Evolutionary conservation across 805 yeast genomes (phyloP).

Genomic region (Limtongia smithiae): DNA sequence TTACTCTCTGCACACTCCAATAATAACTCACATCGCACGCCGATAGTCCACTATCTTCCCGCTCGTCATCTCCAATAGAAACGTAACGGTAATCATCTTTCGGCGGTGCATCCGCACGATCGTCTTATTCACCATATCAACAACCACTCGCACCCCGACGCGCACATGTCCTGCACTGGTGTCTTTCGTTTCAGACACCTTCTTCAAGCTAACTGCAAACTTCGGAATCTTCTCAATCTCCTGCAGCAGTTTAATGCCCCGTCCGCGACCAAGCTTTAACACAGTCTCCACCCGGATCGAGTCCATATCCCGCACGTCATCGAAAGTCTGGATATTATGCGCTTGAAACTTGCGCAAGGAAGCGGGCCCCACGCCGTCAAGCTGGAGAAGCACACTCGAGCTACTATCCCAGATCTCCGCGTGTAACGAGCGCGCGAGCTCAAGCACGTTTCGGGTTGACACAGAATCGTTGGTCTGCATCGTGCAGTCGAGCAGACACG

Average conservation of each 20-base stretch:
- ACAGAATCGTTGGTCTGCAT: conserved; percentile 43
- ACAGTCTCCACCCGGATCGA: conserved; percentile 42
- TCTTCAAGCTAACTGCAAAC: conserved; percentile 32
- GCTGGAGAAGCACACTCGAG: conserved; percentile 45
- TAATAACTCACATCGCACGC: conserved; percentile 34
- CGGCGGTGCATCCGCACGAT: conserved; percentile 30
- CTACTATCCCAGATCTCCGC: conserved; percentile 53
- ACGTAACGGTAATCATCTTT: conserved; percentile 36
- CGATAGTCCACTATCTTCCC: conserved; percentile 48
- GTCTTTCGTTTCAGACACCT: conserved; percentile 17
- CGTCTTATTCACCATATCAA: conserved; percentile 27
- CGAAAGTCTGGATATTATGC: conserved; percentile 39
- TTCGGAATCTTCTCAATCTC: conserved; percentile 41
- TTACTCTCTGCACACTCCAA: not conserved
- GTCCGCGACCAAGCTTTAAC: conserved; percentile 43
- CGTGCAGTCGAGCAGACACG: conserved; percentile 47
- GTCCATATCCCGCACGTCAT: conserved; percentile 36
- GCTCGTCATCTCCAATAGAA: conserved; percentile 35
- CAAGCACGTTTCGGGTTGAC: conserved; percentile 42
- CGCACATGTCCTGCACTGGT: conserved; percentile 14
- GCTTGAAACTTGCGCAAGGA: conserved; percentile 42
- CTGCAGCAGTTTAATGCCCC: conserved; percentile 40
- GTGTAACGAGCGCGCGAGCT: conserved; percentile 41
- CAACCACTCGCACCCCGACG: conserved; percentile 31
- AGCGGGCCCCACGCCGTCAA: conserved; percentile 47